These are phyloP conservation scores for Sordariomycetes sp. DNA, from an alignment of 2,329 filamentous ascomycete genomes.

Conservation along the genomic window DNA sequence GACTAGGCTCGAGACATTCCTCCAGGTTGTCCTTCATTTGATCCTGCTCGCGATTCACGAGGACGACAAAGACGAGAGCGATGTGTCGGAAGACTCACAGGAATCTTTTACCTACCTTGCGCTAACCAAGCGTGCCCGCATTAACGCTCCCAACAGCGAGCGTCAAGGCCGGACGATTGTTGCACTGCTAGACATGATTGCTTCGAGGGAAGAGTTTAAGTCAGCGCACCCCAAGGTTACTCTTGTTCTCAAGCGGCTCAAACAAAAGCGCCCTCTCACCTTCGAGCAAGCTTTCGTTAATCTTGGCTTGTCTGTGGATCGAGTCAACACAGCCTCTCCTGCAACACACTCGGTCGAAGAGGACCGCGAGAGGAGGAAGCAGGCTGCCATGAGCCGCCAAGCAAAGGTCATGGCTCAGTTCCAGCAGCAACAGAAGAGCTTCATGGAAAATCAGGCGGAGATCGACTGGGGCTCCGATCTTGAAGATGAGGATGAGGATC, in stretches of 20 bases:
- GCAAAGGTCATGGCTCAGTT: constrained; percentile 96
- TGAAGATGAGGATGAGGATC: constrained; percentile 45
- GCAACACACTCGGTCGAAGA: constrained; percentile 58
- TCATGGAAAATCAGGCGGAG: constrained; percentile 78
- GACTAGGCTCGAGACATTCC: constrained; percentile 80
- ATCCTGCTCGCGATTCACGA: constrained; percentile 79
- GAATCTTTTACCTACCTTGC: constrained; percentile 67
- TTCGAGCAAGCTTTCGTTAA: constrained; percentile 61
- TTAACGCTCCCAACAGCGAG: constrained; percentile 49
- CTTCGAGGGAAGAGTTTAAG: constrained; percentile 65
- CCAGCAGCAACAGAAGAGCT: constrained; percentile 93
- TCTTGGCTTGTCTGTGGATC: constrained; percentile 62
- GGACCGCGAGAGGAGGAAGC: constrained; percentile 78
- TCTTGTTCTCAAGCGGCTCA: constrained; percentile 75
- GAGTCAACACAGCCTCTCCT: constrained; percentile 76
- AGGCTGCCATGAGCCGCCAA: constrained; percentile 80
- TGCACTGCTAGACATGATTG: constrained; percentile 52
- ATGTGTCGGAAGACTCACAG: constrained; percentile 32
- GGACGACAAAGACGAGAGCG: constrained; percentile 55
- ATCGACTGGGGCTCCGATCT: constrained; percentile 79
- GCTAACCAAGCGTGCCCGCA: constrained; percentile 53
- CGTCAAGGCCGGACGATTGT: constrained; percentile 53
- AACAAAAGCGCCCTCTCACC: constrained; percentile 66
- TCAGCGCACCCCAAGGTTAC: constrained; percentile 77
- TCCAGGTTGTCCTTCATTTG: constrained; percentile 86